phyloP scores from a whole-genome alignment of 192 early-diverging fungal genomes.

The Hyaloraphidium curvatum region DNA sequence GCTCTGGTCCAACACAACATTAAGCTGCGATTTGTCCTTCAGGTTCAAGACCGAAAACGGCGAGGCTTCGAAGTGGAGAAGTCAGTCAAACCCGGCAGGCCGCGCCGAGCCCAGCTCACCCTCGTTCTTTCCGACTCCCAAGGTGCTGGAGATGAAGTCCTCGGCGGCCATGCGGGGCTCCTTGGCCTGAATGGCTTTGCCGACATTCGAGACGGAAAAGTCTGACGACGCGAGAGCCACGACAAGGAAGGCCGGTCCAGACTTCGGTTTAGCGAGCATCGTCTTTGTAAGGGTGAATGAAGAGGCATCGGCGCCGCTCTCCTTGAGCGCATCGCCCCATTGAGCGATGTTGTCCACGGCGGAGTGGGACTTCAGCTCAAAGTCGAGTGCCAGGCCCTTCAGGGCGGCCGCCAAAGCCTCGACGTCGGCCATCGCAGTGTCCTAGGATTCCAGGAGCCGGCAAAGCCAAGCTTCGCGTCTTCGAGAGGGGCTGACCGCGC shows the following conservation, averaged over 20 bases:
- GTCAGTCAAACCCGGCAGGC: background rate
- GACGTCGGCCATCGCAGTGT: too few relatives aligned
- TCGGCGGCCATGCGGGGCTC: slow-evolving; percentile 55
- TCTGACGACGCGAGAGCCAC: slow-evolving; percentile 33
- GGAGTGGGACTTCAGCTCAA: slow-evolving; percentile 16
- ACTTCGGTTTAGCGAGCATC: slow-evolving; percentile 63
- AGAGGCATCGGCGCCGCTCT: slow-evolving; percentile 8
- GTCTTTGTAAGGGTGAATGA: slow-evolving; percentile 38
- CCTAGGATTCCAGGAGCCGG: too few relatives aligned
- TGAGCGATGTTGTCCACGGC: slow-evolving; percentile 31
- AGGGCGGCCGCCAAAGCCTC: too few relatives aligned
- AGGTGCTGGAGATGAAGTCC: slow-evolving; percentile 32
- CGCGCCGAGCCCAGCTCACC: slow-evolving; percentile 19
- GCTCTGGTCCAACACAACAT: slow-evolving; percentile 52
- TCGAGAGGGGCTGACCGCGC: too few relatives aligned
- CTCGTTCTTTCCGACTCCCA: slow-evolving; percentile 33
- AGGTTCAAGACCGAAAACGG: slow-evolving; percentile 53
- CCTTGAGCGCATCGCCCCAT: slow-evolving; percentile 27
- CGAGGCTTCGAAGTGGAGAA: slow-evolving; percentile 26
- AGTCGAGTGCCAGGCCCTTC: too few relatives aligned
- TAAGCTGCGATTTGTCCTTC: slow-evolving; percentile 33
- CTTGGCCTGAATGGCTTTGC: slow-evolving; percentile 35
- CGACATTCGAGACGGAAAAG: slow-evolving; percentile 27
- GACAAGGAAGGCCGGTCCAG: slow-evolving; percentile 40
- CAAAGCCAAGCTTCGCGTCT: too few relatives aligned